Conservation (phyloP, 176 grass and related monocot species). For the Eremochloa ophiuroides region DNA sequence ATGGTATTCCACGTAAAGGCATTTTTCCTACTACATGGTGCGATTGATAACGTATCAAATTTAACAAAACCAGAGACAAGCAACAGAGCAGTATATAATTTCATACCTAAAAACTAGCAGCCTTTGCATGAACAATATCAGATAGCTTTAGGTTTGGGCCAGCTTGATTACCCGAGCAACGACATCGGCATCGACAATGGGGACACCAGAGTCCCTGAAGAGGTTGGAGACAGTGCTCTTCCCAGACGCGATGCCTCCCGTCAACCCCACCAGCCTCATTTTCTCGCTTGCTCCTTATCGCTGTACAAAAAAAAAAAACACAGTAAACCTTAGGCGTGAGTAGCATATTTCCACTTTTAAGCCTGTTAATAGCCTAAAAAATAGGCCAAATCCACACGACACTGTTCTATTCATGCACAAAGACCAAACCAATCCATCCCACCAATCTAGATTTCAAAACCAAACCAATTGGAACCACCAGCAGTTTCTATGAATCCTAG, state of each 20-base stretch:
- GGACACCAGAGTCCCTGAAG: slow-evolving; percentile 66
- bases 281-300: background rate
- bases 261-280: slow-evolving; percentile 85
- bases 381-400: background rate
- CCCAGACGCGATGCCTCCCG: slow-evolving; percentile 68
- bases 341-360: background rate
- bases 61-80: background rate
- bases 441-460: background rate
- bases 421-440: background rate
- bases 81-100: background rate
- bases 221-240: slow-evolving; percentile 89
- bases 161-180: slow-evolving; percentile 50
- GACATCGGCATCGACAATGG: slow-evolving; percentile 71
- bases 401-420: background rate
- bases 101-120: background rate
- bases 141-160: background rate
- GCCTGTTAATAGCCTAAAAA: background rate
- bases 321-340: background rate
- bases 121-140: background rate
- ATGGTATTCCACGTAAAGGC: background rate
- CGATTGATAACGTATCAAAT: background rate
- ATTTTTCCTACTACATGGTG: background rate
- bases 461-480: background rate
- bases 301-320: background rate
- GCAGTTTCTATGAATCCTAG: background rate